Conservation (phyloP, 2,329 filamentous ascomycete genomes). For the Verticillium zaregamsianum region DNA sequence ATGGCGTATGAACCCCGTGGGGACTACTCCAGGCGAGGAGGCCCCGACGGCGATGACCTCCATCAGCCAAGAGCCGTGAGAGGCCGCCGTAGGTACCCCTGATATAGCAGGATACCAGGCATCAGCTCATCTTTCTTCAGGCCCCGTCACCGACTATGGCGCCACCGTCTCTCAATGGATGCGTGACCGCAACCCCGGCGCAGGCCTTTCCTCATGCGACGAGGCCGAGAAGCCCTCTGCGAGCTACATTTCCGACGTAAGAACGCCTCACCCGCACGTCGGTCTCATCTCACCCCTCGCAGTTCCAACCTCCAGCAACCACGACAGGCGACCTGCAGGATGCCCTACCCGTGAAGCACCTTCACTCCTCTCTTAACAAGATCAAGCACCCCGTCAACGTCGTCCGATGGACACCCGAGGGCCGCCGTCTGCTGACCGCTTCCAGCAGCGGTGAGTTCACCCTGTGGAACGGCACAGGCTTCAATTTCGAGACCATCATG, state of each 20-base stretch:
- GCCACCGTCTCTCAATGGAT: slow-evolving; percentile 90
- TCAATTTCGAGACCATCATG: slow-evolving; percentile 99
- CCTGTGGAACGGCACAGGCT: slow-evolving; percentile 96
- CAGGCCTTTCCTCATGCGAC: slow-evolving; percentile 58
- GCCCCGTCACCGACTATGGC: slow-evolving; percentile 89
- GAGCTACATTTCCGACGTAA: slow-evolving; percentile 86
- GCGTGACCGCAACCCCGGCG: slow-evolving; percentile 58
- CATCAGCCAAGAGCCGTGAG: slow-evolving; percentile 41
- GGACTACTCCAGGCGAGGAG: slow-evolving; percentile 35
- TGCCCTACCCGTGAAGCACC: slow-evolving; percentile 86
- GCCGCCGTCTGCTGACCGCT: slow-evolving; percentile 83
- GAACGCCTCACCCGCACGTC: slow-evolving; percentile 23
- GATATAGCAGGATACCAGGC: too few relatives aligned
- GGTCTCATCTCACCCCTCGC: slow-evolving; percentile 1
- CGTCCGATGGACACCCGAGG: slow-evolving; percentile 96
- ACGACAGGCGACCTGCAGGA: slow-evolving; percentile 72
- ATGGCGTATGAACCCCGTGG: slow-evolving; percentile 54
- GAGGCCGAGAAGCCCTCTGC: slow-evolving; percentile 71
- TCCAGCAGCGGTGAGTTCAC: slow-evolving; percentile 98
- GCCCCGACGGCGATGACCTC: slow-evolving; percentile 36
- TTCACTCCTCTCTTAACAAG: slow-evolving; percentile 98
- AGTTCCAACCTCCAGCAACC: slow-evolving; percentile 86
- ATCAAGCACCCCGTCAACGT: slow-evolving; percentile 97
- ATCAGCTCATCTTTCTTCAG: slow-evolving; percentile 35
- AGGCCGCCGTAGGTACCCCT: slow-evolving; percentile 35